Evolutionary conservation across 495 filamentous ascomycete species (phyloP), one percentile per base, ranked within the genome.

Genomic region (Penicillium mononematosum): DNA sequence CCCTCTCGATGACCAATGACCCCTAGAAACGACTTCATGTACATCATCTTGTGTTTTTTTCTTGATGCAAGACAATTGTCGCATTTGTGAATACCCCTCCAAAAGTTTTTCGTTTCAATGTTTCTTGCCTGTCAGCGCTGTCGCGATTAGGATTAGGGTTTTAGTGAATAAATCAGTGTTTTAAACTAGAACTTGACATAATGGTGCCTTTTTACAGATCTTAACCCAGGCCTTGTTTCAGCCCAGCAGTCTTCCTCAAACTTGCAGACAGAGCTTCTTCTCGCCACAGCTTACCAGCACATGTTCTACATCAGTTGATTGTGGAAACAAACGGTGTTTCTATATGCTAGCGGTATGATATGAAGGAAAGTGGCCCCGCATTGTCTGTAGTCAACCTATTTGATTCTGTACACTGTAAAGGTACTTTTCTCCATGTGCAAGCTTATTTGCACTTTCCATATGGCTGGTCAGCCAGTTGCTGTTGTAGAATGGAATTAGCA

Each of bases 61-160:
- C 39, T 25, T 65, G 56, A 51, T 62, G 38, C 49, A 39, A 52
- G 49, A 56, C 62, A 64, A 55, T 47, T 55, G 53, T 55, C 31
- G 62, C 68, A 69, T 69, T 65, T 70, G 69, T 69, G 59, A 71
- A 71, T 72, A 72, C 70, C 68, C 70, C 64, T 54, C 50, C 56
- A 69, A 71, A 71, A 71, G 61, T 71, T 67, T 46, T 59, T 44
- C 45, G 58, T 63, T 17, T 34, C 27, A 20, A 20, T 43, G 12
- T 31, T 55, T 60, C 53, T 53, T 45, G 31, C 31, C 31, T 48
- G 24, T 27, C 51, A 55, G 43, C 42, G 53, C 22, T 47, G 52
- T 55, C 31, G 52, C 31, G 43, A 55, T 38, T 46, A 55, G 31
- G 52, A 46, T 29, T 29, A 25, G 9, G 43, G 34, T 47, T 55